These are phyloP conservation scores for Oenanthe javanica DNA, from an alignment of 140 eudicot genomes.

Conservation along the genomic window DNA sequence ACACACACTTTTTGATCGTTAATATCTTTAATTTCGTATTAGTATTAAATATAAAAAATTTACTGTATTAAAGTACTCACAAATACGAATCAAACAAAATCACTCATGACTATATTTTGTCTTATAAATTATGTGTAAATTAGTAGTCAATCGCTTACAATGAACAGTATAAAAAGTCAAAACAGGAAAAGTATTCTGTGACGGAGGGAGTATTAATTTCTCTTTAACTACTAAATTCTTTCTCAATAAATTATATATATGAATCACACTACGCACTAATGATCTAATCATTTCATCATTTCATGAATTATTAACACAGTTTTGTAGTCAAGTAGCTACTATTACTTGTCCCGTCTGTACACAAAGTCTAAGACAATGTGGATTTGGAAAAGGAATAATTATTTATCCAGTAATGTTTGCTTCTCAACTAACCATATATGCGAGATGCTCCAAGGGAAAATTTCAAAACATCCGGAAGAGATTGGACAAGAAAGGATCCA, in stretches of 20 bases:
- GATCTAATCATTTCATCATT: constrained; percentile 4
- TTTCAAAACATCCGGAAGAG: background rate
- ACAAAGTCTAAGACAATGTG: background rate
- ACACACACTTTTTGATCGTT: too few species aligned
- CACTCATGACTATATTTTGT: too few species aligned
- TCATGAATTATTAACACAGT: background rate
- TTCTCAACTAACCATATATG: background rate
- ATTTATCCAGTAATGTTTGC: background rate
- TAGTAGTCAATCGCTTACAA: too few species aligned
- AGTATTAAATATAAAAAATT: too few species aligned
- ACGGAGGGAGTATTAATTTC: too few species aligned
- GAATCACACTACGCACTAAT: background rate
- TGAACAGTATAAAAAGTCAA: too few species aligned
- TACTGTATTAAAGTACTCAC: too few species aligned
- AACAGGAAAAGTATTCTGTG: too few species aligned
- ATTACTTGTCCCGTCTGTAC: background rate
- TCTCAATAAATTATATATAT: background rate
- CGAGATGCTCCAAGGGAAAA: too few species aligned
- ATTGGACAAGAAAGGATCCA: background rate
- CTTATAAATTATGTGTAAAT: too few species aligned
- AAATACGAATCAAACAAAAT: too few species aligned
- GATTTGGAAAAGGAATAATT: background rate
- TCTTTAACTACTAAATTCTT: background rate
- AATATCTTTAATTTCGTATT: too few species aligned
- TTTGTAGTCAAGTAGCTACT: background rate